A percentile compares a stretch with the other conserved stretches of the same genome.
phyloP scores from a whole-genome alignment of 1,284 basidiomycete genomes.

The Naganishia liquefaciens region DNA sequence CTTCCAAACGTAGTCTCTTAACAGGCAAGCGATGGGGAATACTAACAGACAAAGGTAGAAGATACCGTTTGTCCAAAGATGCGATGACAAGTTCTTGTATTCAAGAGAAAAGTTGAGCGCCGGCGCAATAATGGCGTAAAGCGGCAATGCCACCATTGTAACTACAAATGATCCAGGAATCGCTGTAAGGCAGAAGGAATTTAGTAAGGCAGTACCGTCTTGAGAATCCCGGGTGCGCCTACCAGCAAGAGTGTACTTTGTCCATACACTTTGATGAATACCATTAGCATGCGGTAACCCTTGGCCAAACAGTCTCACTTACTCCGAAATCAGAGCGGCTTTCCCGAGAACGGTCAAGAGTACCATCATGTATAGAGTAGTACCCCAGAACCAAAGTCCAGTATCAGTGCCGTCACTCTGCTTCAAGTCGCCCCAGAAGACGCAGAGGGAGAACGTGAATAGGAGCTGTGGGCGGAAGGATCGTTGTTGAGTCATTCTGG shows the following conservation, averaged over 20 bases:
- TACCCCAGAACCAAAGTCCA: slow-evolving; percentile 99
- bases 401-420: slow-evolving; percentile 75
- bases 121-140: slow-evolving; percentile 88
- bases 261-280: slow-evolving; percentile 75
- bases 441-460: slow-evolving; percentile 81
- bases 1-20: slow-evolving; percentile 94
- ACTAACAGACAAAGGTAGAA: slow-evolving; percentile 89
- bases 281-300: neutral
- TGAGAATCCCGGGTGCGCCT: slow-evolving; percentile 34
- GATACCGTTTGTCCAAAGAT: slow-evolving; percentile 79
- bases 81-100: slow-evolving; percentile 80
- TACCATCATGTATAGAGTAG: slow-evolving; percentile 86
- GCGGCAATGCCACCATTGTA: slow-evolving; percentile 87
- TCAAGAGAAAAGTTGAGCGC: slow-evolving; percentile 83
- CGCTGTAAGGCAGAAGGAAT: slow-evolving; percentile 52
- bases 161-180: slow-evolving; percentile 96
- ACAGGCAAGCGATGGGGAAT: slow-evolving; percentile 82
- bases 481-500: neutral
- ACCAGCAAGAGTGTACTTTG: slow-evolving; percentile 94
- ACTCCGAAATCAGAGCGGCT: slow-evolving; percentile 96
- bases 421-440: slow-evolving; percentile 90
- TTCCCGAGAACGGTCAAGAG: slow-evolving; percentile 95
- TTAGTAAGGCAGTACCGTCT: neutral
- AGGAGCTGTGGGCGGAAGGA: slow-evolving; percentile 63
- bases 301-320: slow-evolving; percentile 50